These are phyloP conservation scores for Backusella westeae DNA, from an alignment of 192 early-diverging fungal genomes.

Conservation along the genomic window DNA sequence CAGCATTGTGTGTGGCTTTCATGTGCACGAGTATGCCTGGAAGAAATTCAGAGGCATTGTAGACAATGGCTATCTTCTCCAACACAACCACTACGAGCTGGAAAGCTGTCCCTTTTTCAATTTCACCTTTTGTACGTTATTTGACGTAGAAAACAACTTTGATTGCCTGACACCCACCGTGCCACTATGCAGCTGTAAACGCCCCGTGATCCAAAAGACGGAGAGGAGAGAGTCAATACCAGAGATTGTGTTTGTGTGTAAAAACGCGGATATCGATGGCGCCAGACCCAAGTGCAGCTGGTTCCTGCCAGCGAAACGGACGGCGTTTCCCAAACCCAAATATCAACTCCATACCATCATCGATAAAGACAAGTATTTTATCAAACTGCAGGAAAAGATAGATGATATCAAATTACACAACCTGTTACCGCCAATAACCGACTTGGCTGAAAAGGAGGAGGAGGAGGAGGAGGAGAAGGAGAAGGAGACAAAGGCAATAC, in stretches of 20 bases:
- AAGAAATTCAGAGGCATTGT: neutral
- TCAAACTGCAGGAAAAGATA: neutral
- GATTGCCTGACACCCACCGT: constrained; percentile 1
- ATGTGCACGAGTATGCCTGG: constrained; percentile 15
- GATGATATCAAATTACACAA: neutral
- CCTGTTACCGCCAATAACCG: neutral
- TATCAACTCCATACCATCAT: neutral
- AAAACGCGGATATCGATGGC: neutral
- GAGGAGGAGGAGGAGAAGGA: neutral
- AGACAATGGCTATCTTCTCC: neutral
- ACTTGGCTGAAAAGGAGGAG: too few relatives aligned
- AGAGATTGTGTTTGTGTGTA: neutral
- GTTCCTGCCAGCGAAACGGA: neutral
- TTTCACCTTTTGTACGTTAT: constrained; percentile 13
- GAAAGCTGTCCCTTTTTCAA: constrained; percentile 7
- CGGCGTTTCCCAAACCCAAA: neutral
- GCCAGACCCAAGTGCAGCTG: neutral
- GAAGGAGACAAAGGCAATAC: neutral
- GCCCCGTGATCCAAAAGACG: neutral
- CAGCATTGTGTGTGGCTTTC: constrained; percentile 11
- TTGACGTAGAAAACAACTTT: neutral
- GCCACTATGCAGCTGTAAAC: neutral
- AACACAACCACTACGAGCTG: neutral
- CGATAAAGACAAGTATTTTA: neutral
- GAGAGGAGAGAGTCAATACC: neutral